A percentile compares a stretch with the other conserved stretches of the same genome.
Conservation (phyloP, 2,329 filamentous ascomycete species). For the Sporothrix sp. region DNA sequence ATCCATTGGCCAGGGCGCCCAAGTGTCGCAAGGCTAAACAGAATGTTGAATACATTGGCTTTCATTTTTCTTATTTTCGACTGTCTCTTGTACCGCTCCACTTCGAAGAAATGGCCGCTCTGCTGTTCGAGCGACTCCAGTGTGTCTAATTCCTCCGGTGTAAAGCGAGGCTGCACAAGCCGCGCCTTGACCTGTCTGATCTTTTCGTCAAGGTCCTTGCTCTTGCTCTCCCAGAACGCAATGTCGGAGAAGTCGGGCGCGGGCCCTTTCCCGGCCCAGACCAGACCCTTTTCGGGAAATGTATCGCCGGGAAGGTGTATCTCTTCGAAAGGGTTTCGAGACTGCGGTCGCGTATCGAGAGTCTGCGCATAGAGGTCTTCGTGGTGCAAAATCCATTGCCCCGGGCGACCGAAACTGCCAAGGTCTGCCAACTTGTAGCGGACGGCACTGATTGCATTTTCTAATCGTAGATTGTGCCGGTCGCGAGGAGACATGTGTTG, state of each 20-base stretch:
- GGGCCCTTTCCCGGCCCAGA: neutral
- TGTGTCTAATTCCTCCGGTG: slow-evolving; percentile 1
- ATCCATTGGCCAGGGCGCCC: slow-evolving; percentile 3
- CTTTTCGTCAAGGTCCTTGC: slow-evolving; percentile 1
- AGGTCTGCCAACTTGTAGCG: neutral
- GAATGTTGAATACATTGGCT: neutral
- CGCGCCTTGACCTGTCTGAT: neutral
- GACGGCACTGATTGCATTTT: no score
- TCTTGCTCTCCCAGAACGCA: neutral
- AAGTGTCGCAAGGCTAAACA: neutral
- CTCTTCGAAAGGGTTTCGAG: no score
- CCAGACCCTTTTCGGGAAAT: no score
- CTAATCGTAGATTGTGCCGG: no score
- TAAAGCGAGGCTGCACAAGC: neutral
- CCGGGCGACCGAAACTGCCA: neutral
- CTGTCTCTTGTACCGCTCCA: neutral
- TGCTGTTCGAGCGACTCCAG: neutral
- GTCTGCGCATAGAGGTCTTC: neutral
- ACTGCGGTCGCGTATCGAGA: slow-evolving; percentile 1
- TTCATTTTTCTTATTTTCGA: neutral
- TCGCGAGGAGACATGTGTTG: no score
- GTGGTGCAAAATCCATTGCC: slow-evolving; percentile 4
- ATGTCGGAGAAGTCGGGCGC: slow-evolving; percentile 1
- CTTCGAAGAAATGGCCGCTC: neutral
- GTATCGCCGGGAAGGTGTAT: no score